Evolutionary conservation across 2,329 filamentous ascomycete species (phyloP).

Genomic region (Hymenoscyphus repandus): DNA sequence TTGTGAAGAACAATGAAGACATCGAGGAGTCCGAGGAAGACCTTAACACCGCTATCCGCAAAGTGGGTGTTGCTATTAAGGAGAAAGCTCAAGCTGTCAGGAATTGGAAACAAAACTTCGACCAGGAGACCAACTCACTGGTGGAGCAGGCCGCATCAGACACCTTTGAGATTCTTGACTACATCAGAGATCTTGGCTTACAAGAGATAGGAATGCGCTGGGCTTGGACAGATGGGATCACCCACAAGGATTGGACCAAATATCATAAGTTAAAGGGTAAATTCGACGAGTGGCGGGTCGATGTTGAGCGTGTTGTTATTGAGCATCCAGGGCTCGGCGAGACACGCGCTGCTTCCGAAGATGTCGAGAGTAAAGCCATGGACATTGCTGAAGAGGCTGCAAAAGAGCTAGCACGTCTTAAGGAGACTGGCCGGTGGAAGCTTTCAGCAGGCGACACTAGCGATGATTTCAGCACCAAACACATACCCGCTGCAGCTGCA

Average conservation of each 20-base stretch:
- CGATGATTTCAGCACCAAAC: constrained; percentile 71
- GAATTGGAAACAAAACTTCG: constrained; percentile 56
- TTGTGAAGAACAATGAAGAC: constrained; percentile 53
- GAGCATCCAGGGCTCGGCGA: constrained; percentile 65
- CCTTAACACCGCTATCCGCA: constrained; percentile 47
- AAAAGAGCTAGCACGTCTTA: constrained; percentile 72
- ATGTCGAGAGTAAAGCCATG: constrained; percentile 77
- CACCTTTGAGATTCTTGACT: constrained; percentile 63
- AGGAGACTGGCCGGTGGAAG: constrained; percentile 82
- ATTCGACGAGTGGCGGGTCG: constrained; percentile 78
- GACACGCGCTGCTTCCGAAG: constrained; percentile 61
- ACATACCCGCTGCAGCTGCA: constrained; percentile 53
- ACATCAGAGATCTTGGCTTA: constrained; percentile 62
- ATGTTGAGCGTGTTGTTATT: constrained; percentile 72
- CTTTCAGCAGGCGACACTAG: constrained; percentile 66
- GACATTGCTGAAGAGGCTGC: constrained; percentile 71
- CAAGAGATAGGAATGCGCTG: constrained; percentile 73
- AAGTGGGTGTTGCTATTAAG: constrained; percentile 56
- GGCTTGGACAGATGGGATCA: constrained; percentile 93
- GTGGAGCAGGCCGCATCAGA: constrained; percentile 55
- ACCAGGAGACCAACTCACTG: constrained; percentile 50
- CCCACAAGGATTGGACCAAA: constrained; percentile 95
- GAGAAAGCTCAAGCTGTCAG: constrained; percentile 59
- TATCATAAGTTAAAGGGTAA: constrained; percentile 83
- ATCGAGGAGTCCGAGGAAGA: constrained; percentile 47